Percentiles rank a stretch among this genome's conserved stretches.
These are phyloP conservation scores for Trypanosoma rangeli DNA, from an alignment of 208 protist species.

Conservation along the genomic window DNA sequence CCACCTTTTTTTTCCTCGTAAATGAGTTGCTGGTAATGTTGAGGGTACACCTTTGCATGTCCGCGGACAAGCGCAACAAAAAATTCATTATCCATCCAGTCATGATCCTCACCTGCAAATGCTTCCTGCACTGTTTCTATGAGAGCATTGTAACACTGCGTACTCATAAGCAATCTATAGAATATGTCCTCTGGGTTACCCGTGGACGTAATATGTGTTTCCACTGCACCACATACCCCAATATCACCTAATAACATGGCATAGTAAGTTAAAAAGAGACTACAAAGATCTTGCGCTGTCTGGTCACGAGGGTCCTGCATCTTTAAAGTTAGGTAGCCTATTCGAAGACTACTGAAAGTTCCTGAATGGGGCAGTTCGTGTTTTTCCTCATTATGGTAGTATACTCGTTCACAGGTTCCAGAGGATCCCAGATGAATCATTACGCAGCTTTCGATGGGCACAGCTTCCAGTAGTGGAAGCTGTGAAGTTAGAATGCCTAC, in stretches of 20 bases:
- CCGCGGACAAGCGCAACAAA: constrained; percentile 72
- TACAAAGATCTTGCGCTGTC: constrained; percentile 70
- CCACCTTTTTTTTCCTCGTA: constrained; percentile 60
- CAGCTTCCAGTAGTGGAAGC: constrained; percentile 37
- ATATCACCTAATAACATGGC: constrained; percentile 68
- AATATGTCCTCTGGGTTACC: constrained; percentile 30
- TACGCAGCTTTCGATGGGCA: constrained; percentile 56
- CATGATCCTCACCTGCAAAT: constrained; percentile 40
- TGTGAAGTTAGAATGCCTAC: constrained; percentile 76
- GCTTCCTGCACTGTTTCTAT: constrained; percentile 55
- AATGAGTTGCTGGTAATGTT: constrained; percentile 53
- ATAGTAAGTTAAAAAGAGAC: constrained; percentile 82
- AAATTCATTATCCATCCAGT: constrained; percentile 87
- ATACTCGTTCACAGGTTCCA: constrained; percentile 56
- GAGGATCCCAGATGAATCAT: constrained; percentile 54
- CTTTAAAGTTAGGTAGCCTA: constrained; percentile 52
- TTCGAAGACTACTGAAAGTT: constrained; percentile 59
- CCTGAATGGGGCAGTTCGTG: constrained; percentile 67
- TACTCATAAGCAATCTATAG: constrained; percentile 55
- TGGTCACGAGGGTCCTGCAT: constrained; percentile 58
- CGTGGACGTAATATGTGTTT: constrained; percentile 35
- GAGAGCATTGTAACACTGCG: constrained; percentile 67
- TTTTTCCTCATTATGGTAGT: constrained; percentile 51
- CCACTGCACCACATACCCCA: constrained; percentile 37
- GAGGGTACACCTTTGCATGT: constrained; percentile 44